A percentile compares a stretch with the other conserved stretches of the same genome.
Conservation (phyloP, 176 grass and related monocot genomes). For the Typha latifolia region DNA sequence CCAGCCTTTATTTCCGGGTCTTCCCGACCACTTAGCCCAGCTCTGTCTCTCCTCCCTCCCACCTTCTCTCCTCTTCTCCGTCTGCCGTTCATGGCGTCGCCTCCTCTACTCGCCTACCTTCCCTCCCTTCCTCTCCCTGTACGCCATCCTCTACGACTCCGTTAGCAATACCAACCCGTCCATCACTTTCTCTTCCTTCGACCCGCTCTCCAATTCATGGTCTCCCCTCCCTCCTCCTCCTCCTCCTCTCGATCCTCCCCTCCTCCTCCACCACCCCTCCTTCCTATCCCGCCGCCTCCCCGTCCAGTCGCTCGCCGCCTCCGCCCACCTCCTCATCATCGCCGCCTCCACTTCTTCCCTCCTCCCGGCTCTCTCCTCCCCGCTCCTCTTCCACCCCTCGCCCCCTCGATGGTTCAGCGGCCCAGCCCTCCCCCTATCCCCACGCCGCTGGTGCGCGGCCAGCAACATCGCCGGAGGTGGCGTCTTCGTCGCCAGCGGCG, state of each 20-base stretch:
- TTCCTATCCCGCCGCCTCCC: constrained; percentile 68
- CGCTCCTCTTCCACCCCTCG: constrained; percentile 52
- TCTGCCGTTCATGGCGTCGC: constrained; percentile 62
- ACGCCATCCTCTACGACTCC: constrained; percentile 35
- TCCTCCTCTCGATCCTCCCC: constrained; percentile 30
- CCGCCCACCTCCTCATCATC: constrained; percentile 42
- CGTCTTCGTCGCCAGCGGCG: constrained; percentile 54
- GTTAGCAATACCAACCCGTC: neutral
- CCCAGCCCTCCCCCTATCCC: constrained; percentile 45
- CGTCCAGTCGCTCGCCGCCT: constrained; percentile 41
- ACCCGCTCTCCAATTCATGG: constrained; percentile 39
- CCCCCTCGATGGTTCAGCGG: constrained; percentile 36
- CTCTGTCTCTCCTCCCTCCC: constrained; percentile 49
- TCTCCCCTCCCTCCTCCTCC: constrained; percentile 25
- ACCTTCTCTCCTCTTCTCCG: constrained; percentile 40
- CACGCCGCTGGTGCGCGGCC: constrained; percentile 76
- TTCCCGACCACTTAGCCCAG: constrained; percentile 75
- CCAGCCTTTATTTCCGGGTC: constrained; percentile 44
- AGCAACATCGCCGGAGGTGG: constrained; percentile 27
- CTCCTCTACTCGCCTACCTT: constrained; percentile 53
- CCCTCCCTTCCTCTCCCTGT: constrained; percentile 43
- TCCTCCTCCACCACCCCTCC: constrained; percentile 46
- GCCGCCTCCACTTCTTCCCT: constrained; percentile 47
- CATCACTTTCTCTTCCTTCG: constrained; percentile 46
- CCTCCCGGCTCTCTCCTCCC: constrained; percentile 41